Conservation (phyloP, 495 filamentous ascomycete species). For the Baudoinia panamericana region DNA sequence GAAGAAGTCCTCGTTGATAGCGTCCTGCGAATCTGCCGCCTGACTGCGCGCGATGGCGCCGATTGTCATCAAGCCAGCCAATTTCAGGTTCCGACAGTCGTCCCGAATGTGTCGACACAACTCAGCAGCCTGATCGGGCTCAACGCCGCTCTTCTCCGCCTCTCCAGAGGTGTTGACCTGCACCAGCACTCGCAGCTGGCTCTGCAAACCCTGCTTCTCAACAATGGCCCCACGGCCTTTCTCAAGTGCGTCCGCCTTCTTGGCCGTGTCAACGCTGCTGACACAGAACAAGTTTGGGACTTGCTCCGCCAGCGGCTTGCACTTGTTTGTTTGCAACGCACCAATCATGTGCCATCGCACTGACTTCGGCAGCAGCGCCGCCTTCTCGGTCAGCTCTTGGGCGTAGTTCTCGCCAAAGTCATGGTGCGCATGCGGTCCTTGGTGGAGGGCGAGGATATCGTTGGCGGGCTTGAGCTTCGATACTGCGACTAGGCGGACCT, state of each 20-base stretch:
- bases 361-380: constrained; percentile 55
- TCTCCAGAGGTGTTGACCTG: constrained; percentile 95
- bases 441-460: constrained; percentile 74
- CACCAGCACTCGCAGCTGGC: constrained; percentile 58
- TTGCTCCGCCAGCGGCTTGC: constrained; percentile 65
- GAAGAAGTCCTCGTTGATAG: constrained; percentile 83
- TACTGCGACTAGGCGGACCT: constrained; percentile 81
- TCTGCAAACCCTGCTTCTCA: constrained; percentile 19
- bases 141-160: constrained; percentile 65
- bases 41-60: constrained; percentile 76
- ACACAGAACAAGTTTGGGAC: constrained; percentile 89
- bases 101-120: constrained; percentile 55
- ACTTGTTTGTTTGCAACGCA: constrained; percentile 81
- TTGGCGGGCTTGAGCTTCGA: constrained; percentile 86
- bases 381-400: constrained; percentile 82
- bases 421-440: constrained; percentile 39
- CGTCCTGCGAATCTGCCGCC: constrained; percentile 46
- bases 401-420: constrained; percentile 98
- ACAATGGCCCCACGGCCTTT: constrained; percentile 45
- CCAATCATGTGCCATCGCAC: constrained; percentile 97
- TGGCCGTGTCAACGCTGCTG: constrained; percentile 71
- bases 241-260: constrained; percentile 73
- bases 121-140: constrained; percentile 42
- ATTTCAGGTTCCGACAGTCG: constrained; percentile 54
- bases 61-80: constrained; percentile 92